phyloP scores from a whole-genome alignment of 2,329 filamentous ascomycete species.

The Hypomyces rosellus region DNA sequence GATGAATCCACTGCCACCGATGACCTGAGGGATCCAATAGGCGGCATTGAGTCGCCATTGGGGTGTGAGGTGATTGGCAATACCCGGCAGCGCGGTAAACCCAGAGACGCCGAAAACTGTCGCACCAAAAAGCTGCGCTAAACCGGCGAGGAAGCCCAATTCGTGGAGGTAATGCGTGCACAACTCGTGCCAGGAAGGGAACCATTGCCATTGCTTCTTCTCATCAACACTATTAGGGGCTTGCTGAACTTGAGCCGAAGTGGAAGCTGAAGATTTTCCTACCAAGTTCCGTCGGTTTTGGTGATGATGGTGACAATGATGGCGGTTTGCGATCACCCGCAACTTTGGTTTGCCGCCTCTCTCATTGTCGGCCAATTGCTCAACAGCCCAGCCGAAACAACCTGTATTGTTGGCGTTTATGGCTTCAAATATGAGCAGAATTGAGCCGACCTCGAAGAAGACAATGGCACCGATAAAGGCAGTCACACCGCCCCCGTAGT shows the following conservation, averaged over 20 bases:
- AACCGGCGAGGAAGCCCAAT: conserved; percentile 54
- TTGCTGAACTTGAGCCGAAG: not conserved
- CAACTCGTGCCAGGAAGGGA: conserved; percentile 50
- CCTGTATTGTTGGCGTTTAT: conserved; percentile 59
- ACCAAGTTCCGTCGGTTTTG: conserved; percentile 19
- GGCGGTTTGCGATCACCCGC: conserved; percentile 4
- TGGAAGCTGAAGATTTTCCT: not conserved
- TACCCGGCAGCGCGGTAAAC: conserved; percentile 50
- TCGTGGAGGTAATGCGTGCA: conserved; percentile 54
- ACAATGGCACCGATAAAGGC: conserved; percentile 62
- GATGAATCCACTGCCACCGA: conserved; percentile 58
- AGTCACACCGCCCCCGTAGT: conserved; percentile 52
- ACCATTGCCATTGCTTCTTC: conserved; percentile 49
- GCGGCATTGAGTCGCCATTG: conserved; percentile 43
- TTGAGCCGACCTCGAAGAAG: conserved; percentile 54
- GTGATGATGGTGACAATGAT: conserved; percentile 23
- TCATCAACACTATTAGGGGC: not conserved
- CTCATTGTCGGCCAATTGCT: conserved; percentile 36
- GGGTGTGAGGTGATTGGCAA: conserved; percentile 43
- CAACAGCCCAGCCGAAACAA: conserved; percentile 65
- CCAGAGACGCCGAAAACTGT: conserved; percentile 59
- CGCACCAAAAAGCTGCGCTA: conserved; percentile 50
- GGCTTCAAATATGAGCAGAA: conserved; percentile 60
- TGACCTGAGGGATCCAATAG: conserved; percentile 54
- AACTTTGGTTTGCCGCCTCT: conserved; percentile 3